Percentiles rank a stretch among this genome's conserved stretches.
phyloP scores from a whole-genome alignment of 2,329 filamentous ascomycete species.

The Dothistroma septosporum region DNA sequence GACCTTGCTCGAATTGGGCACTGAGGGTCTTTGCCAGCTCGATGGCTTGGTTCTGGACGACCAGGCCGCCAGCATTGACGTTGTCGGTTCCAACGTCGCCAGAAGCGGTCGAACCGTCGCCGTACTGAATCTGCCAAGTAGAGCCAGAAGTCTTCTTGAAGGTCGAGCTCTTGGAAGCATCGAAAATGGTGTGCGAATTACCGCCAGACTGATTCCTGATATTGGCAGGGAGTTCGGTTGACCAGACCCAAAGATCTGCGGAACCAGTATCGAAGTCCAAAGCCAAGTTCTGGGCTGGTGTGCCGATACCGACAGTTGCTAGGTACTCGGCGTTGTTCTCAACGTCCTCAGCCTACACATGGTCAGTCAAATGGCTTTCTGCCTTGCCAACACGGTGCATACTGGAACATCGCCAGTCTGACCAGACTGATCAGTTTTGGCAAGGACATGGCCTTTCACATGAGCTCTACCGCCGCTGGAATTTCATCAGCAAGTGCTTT shows the following conservation, averaged over 20 bases:
- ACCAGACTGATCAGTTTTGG: constrained; percentile 36
- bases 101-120: constrained; percentile 62
- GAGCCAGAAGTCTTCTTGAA: constrained; percentile 51
- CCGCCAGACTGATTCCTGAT: constrained; percentile 7
- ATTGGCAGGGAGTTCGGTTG: constrained; percentile 19
- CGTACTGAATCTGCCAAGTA: constrained; percentile 64
- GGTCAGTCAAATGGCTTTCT: constrained; percentile 43
- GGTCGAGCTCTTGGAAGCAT: constrained; percentile 58
- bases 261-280: constrained; percentile 66
- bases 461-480: constrained; percentile 45
- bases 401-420: constrained; percentile 29
- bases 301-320: constrained; percentile 57
- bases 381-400: constrained; percentile 35
- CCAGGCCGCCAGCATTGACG: constrained; percentile 58
- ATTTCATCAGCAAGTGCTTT: not conserved
- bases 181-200: constrained; percentile 51
- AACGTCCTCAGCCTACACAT: constrained; percentile 51
- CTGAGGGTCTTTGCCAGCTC: constrained; percentile 61
- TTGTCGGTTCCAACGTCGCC: constrained; percentile 62
- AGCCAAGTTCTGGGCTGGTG: constrained; percentile 52
- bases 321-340: constrained; percentile 64
- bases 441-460: constrained; percentile 47
- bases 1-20: constrained; percentile 51
- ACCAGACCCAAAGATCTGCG: constrained; percentile 57
- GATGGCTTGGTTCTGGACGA: constrained; percentile 60